Evolutionary conservation across 495 filamentous ascomycete species (phyloP), one percentile per base, ranked within the genome.

Genomic region (Patellaria atrata): DNA sequence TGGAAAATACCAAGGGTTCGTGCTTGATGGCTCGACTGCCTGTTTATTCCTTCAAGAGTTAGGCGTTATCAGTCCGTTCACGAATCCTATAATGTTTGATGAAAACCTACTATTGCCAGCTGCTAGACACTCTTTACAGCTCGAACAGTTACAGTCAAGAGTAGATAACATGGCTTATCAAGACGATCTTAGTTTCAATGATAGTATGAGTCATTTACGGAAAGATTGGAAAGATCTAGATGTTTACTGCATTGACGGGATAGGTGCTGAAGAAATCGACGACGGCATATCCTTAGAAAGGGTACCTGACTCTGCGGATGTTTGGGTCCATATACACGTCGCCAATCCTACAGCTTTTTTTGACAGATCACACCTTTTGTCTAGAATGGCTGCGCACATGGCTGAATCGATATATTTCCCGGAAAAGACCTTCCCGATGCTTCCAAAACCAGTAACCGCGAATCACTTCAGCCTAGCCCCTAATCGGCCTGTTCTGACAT

Each of bases 321-420:
- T 58, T 26, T 96, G 91, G 91, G 60, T 96, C 20, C 84, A 81
- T 49, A 55, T 91, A 8, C 89, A 97, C 50, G 64, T 92, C 22
- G 89, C 91, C n/a, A 89, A 96, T 49, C 91, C 87, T 1, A 78
- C 85, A 3, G 82, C 89, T n/a, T 79, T 78, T 44, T 64, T 96
- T 35, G 27, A 51, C 1, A 67, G 65, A 9, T 61, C 73, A 12
- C 60, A 72, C 29, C 48, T 57, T 8, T 51, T 81, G 11, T 72
- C 75, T 13, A 57, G 71, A 41, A 68, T 75, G 44, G 85, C 86
- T 0, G 64, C 72, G 21, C 56, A 69, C 20, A 62, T 76, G 19
- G 57, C 67, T 2, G 60, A 76, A 39, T 79, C 70, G 2, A 57
- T 75, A n/a, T 97, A 96, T 47, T 56, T 78, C 5, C 72, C 81